These are phyloP conservation scores for Pyrenopolyporus hunteri DNA, from an alignment of 495 filamentous ascomycete species.

Conservation along the genomic window DNA sequence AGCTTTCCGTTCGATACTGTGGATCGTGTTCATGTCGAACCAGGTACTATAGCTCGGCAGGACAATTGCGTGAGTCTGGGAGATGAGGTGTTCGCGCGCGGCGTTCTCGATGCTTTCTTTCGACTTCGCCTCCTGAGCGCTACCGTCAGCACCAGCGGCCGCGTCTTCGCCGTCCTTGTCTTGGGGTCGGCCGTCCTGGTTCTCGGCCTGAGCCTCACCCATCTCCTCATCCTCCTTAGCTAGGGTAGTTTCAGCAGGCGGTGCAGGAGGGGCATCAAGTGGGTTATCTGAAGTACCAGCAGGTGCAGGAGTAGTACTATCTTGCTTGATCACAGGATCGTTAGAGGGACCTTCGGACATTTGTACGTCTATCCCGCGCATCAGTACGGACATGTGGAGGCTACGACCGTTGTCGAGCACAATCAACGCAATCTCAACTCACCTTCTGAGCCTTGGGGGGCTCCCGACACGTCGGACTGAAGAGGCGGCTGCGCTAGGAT, in stretches of 20 bases:
- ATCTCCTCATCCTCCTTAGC: conserved; percentile 84
- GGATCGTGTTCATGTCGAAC: conserved; percentile 96
- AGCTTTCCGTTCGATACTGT: conserved; percentile 87
- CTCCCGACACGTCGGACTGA: conserved; percentile 44
- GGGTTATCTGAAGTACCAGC: conserved; percentile 75
- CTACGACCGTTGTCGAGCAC: no score
- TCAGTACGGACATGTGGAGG: conserved; percentile 21
- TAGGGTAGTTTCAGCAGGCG: conserved; percentile 66
- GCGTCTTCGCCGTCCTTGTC: conserved; percentile 55
- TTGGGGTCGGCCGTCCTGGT: conserved; percentile 53
- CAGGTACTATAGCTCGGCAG: conserved; percentile 95
- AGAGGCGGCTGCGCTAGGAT: conserved; percentile 59
- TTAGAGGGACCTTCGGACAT: conserved; percentile 56
- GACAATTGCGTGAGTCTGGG: conserved; percentile 92
- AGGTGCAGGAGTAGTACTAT: conserved; percentile 57
- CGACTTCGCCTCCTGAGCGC: conserved; percentile 55
- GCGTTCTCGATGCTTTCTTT: conserved; percentile 84
- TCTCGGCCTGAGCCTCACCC: conserved; percentile 68
- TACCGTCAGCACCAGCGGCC: conserved; percentile 47
- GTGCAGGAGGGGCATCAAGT: conserved; percentile 81
- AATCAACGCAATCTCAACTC: conserved; percentile 8
- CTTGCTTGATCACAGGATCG: conserved; percentile 59
- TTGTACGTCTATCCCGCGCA: conserved; percentile 55
- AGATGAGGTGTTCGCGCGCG: conserved; percentile 86
- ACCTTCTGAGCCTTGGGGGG: conserved; percentile 46